These are phyloP conservation scores for Pyrrhoderma noxium DNA, from an alignment of 1,284 basidiomycete species.

Conservation along the genomic window DNA sequence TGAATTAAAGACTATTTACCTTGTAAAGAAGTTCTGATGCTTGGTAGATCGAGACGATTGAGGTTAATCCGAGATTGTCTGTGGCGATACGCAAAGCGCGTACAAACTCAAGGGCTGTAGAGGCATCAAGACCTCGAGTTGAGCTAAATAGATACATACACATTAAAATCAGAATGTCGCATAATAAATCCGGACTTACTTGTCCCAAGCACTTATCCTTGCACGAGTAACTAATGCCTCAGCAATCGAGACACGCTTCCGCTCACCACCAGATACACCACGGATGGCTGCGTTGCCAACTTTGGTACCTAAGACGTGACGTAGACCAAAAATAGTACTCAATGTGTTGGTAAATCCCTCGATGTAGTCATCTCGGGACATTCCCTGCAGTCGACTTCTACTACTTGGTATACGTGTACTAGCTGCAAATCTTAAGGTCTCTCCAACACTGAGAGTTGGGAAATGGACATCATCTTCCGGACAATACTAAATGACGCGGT, in stretches of 20 bases:
- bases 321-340: conserved; percentile 38
- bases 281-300: conserved; percentile 38
- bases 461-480: conserved; percentile 32
- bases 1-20: no score
- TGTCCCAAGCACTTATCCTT: conserved; percentile 66
- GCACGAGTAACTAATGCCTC: conserved; percentile 58
- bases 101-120: conserved; percentile 53
- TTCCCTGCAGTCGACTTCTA: conserved; percentile 19
- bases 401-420: conserved; percentile 21
- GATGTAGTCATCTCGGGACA: conserved; percentile 18
- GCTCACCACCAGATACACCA: conserved; percentile 47
- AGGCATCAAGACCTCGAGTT: conserved; percentile 45
- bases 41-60: conserved; percentile 58
- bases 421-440: conserved; percentile 26
- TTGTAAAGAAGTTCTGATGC: conserved; percentile 41
- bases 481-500: conserved; percentile 13
- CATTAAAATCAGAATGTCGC: no score
- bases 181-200: conserved; percentile 34
- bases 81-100: conserved; percentile 48
- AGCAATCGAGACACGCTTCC: conserved; percentile 72
- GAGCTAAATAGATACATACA: conserved; percentile 19
- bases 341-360: conserved; percentile 30
- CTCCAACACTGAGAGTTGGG: conserved; percentile 31
- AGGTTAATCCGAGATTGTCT: conserved; percentile 41
- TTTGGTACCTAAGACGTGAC: conserved; percentile 33